Percentiles rank a stretch among this genome's conserved stretches.
Evolutionary conservation across 2,329 filamentous ascomycete species (phyloP).

Genomic region (Botryotinia globosa): DNA sequence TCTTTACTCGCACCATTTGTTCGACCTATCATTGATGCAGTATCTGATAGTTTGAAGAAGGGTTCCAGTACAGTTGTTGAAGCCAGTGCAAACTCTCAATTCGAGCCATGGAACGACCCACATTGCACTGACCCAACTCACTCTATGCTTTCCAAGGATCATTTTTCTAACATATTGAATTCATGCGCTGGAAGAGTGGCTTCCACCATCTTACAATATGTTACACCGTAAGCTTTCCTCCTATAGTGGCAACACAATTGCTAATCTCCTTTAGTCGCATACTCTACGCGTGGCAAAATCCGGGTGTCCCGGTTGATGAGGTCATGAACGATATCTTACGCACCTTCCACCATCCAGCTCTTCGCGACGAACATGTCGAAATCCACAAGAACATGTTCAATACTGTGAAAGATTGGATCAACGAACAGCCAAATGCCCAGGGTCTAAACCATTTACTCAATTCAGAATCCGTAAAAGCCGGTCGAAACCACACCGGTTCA

Average conservation of each 20-base stretch:
- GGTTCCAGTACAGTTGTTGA: conserved; percentile 72
- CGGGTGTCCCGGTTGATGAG: conserved; percentile 76
- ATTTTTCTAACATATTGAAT: conserved; percentile 78
- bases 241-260: not conserved
- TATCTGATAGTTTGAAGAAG: conserved; percentile 79
- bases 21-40: conserved; percentile 83
- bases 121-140: conserved; percentile 75
- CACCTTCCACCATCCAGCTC: conserved; percentile 87
- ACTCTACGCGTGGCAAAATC: conserved; percentile 90
- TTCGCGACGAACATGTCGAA: conserved; percentile 71
- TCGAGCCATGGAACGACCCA: conserved; percentile 76
- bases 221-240: conserved; percentile 66
- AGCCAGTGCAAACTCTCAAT: conserved; percentile 67
- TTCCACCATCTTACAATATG: conserved; percentile 76
- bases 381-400: conserved; percentile 87
- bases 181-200: conserved; percentile 73
- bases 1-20: conserved; percentile 89
- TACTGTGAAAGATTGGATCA: conserved; percentile 78
- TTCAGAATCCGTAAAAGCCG: conserved; percentile 77
- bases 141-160: conserved; percentile 80
- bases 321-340: conserved; percentile 77
- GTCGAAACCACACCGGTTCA: conserved; percentile 69
- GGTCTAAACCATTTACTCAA: conserved; percentile 73
- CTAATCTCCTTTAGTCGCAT: conserved; percentile 55
- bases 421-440: conserved; percentile 63